phyloP scores from a whole-genome alignment of 805 yeast genomes.

The Teunomyces panamensis region DNA sequence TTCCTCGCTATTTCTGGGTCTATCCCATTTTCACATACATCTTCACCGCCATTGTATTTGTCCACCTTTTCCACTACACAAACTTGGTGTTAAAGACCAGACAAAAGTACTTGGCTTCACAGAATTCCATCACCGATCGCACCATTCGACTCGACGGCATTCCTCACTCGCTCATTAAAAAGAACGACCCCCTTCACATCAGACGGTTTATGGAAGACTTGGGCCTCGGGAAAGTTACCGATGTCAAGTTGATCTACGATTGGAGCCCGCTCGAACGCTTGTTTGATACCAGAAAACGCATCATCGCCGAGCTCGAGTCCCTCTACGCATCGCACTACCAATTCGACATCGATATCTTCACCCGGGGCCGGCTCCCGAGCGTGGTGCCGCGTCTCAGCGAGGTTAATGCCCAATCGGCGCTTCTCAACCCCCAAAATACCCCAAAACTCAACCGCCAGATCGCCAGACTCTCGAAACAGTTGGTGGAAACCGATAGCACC shows the following conservation, averaged over 20 bases:
- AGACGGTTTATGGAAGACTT: conserved; percentile 51
- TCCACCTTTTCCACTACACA: conserved; percentile 46
- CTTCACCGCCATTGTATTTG: conserved; percentile 48
- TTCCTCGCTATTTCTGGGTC: conserved; percentile 47
- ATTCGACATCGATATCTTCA: conserved; percentile 39
- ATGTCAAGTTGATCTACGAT: conserved; percentile 47
- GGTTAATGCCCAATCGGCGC: conserved; percentile 8
- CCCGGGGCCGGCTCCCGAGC: conserved; percentile 28
- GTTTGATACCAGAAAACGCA: conserved; percentile 29
- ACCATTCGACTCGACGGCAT: conserved; percentile 56
- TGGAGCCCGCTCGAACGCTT: conserved; percentile 41
- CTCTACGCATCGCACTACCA: conserved; percentile 43
- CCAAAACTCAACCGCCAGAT: conserved; percentile 22
- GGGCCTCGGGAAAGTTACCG: conserved; percentile 54
- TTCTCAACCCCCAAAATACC: not conserved
- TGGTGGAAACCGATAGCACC: conserved; percentile 36
- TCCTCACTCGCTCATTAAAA: conserved; percentile 40
- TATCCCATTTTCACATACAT: conserved; percentile 56
- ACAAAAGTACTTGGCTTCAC: conserved; percentile 57
- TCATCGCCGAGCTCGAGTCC: conserved; percentile 37
- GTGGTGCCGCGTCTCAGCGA: conserved; percentile 20
- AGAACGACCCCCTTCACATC: conserved; percentile 39
- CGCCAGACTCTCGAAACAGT: conserved; percentile 27
- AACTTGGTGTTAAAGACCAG: conserved; percentile 48
- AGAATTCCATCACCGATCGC: conserved; percentile 57